Base-by-base conservation (phyloP, 805 yeast genomes). In the Metschnikowia santaceciliae region DNA sequence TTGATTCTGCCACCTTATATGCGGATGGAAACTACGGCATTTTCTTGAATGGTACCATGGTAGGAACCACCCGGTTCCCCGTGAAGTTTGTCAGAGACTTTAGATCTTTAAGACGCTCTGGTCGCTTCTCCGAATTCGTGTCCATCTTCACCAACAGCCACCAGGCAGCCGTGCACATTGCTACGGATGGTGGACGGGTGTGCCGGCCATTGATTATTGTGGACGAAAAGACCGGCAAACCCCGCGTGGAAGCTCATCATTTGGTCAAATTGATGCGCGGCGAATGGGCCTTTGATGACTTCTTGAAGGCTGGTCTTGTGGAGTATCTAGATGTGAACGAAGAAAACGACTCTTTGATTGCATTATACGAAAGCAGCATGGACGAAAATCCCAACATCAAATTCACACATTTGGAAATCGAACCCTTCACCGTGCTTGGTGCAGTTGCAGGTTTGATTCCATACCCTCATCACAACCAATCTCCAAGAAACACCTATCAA, bases 111-210 rank as follows among this genome's bases (percentile, higher is more conserved):
- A 83, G 99, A 74, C 80, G 99, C 65, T 68, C 86, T 0, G 96
- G 97, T 19, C 84, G 83, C 54, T 77, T 94, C 13, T 88, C 96
- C 0, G 96, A 87, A 53, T 94, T 92, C 63, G 88, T 94, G 54
- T 89, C 97, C 26, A 87, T 94, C 56, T 90, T 89, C 68, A 84
- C 90, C 26, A 94, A 94, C 67, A 77, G 83, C 41, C 97, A 94
- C 60, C 98, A 94, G 63, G 74, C 76, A 46, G 96, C 97, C 0
- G 97, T 94, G 42, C 97, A 94, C 65, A 91, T 94, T 62, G 99
- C 99, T 19, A 92, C 99, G 3, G 99, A 94, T 72, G 99, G 99
- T 61, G 99, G 99, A 46, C 82, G 99, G 70, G 90, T 94, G 63
- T 94, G 99, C 78, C 85, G 99, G 59, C 99, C 99, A 3, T 72